Conservation (phyloP, 2,329 filamentous ascomycete species). For the Phialophora chinensis region DNA sequence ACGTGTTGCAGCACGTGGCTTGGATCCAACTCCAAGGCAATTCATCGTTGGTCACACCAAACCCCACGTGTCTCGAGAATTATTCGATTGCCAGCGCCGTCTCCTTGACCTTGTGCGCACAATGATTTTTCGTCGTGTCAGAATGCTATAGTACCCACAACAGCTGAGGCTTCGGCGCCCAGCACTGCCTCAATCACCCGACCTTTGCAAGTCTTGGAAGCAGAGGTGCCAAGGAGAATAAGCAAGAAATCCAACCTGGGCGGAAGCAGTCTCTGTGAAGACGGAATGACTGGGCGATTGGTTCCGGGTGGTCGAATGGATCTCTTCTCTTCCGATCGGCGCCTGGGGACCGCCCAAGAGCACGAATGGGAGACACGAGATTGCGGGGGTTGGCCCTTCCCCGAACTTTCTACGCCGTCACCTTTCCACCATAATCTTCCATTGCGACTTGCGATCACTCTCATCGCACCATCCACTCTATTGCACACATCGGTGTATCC, state of each 20-base stretch:
- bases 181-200: conserved; percentile 16
- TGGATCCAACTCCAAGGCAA: not conserved
- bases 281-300: conserved; percentile 9
- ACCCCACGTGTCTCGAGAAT: not conserved
- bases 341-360: not conserved
- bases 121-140: not conserved
- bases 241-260: not conserved
- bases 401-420: conserved; percentile 13
- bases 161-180: not conserved
- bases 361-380: conserved; percentile 15
- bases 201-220: conserved; percentile 17
- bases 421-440: conserved; percentile 10
- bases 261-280: not conserved
- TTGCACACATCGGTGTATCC: conserved; percentile 3
- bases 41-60: not conserved
- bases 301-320: conserved; percentile 5
- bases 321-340: conserved; percentile 10
- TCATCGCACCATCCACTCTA: conserved; percentile 9
- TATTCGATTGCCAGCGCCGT: not conserved
- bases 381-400: conserved; percentile 21
- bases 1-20: not conserved
- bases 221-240: conserved; percentile 6
- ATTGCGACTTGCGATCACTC: not conserved
- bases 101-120: not conserved
- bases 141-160: not conserved